Conservation (phyloP, 1,284 basidiomycete genomes). For the Rhodotorula glutinis region DNA sequence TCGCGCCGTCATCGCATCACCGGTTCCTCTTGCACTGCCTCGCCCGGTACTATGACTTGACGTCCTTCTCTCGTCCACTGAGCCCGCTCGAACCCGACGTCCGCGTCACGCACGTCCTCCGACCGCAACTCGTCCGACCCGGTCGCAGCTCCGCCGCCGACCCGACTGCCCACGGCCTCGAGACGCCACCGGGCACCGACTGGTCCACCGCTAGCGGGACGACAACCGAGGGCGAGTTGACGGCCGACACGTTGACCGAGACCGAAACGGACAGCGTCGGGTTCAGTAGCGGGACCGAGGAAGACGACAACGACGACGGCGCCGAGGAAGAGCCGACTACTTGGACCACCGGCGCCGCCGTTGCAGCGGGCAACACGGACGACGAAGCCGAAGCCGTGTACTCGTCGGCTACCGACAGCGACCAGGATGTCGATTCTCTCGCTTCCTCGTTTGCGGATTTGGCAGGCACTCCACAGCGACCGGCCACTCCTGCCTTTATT, state of each 20-base stretch:
- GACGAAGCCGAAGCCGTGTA: constrained; percentile 9
- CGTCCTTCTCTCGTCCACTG: constrained; percentile 33
- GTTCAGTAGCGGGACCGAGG: background rate
- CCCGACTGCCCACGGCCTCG: background rate
- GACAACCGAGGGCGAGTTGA: constrained; percentile 17
- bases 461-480: background rate
- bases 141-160: background rate
- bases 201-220: constrained; percentile 16
- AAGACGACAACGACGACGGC: background rate
- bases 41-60: constrained; percentile 33
- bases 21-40: constrained; percentile 34
- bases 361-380: background rate
- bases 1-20: constrained; percentile 27
- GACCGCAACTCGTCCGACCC: constrained; percentile 20
- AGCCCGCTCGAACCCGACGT: constrained; percentile 30
- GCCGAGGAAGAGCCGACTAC: background rate
- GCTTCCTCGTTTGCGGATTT: constrained; percentile 20
- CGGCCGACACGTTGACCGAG: background rate
- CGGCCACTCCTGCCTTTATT: constrained; percentile 1
- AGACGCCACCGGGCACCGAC: constrained; percentile 34
- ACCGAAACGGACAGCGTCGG: constrained; percentile 9
- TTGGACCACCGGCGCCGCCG: background rate
- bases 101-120: constrained; percentile 31
- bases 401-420: background rate
- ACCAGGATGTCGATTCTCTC: constrained; percentile 15